These are phyloP conservation scores for Mimosa pudica DNA, from an alignment of 306 rosid genomes.

Conservation along the genomic window DNA sequence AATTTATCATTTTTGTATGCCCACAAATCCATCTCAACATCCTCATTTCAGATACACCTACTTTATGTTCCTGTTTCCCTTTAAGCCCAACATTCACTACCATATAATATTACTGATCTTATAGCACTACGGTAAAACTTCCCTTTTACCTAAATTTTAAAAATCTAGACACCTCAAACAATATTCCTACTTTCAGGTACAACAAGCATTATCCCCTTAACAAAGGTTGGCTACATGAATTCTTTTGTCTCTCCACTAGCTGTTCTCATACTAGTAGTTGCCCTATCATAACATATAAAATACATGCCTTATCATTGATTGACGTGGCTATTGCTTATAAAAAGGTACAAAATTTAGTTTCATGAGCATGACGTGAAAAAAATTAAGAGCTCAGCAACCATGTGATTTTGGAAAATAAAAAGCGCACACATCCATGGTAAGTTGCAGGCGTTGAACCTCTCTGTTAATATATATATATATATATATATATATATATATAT, in stretches of 20 bases:
- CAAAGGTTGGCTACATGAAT: not conserved
- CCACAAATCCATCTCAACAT: no score
- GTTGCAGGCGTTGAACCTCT: not conserved
- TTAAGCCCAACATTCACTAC: no score
- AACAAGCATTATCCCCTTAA: not conserved
- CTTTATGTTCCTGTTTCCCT: no score
- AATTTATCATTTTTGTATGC: no score
- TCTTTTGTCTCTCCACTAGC: not conserved
- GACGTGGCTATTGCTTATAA: not conserved
- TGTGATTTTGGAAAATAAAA: not conserved
- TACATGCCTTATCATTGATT: not conserved
- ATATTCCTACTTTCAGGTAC: not conserved
- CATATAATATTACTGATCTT: no score
- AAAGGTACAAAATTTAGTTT: not conserved
- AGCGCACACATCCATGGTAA: not conserved
- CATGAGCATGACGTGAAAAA: not conserved
- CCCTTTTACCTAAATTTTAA: not conserved
- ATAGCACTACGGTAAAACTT: no score
- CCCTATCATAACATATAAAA: not conserved
- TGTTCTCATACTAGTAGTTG: not conserved
- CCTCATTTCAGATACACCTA: no score
- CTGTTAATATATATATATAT: not conserved
- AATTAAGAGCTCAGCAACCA: not conserved
- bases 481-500: slow-evolving; percentile 22
- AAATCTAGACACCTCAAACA: not conserved